These are phyloP conservation scores for Aquilaria sinensis DNA, from an alignment of 345 rosid species.

Conservation along the genomic window DNA sequence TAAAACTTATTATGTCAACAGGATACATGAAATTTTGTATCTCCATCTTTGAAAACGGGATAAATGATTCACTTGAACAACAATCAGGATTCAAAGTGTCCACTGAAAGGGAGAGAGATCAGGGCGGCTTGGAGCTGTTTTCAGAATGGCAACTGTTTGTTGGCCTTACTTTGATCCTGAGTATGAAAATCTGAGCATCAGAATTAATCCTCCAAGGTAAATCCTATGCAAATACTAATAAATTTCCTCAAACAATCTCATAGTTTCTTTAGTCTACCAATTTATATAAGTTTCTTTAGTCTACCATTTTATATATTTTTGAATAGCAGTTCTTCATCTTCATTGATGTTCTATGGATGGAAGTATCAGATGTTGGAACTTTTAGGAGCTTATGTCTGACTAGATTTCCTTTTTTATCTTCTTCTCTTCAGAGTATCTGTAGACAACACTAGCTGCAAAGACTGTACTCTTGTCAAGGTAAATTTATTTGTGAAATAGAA, in stretches of 20 bases:
- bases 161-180: slow-evolving; percentile 98
- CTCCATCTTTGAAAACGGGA: too few relatives aligned
- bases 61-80: too few relatives aligned
- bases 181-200: slow-evolving; percentile 77
- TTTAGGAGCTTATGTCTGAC: slow-evolving; percentile 3
- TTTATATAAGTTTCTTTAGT: not conserved
- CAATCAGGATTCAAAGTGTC: not conserved
- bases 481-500: slow-evolving; percentile 3
- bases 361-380: too few relatives aligned
- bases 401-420: not conserved
- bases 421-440: slow-evolving; percentile 66
- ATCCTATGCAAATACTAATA: not conserved
- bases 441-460: slow-evolving; percentile 65
- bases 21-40: too few relatives aligned
- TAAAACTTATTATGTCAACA: too few relatives aligned
- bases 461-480: slow-evolving; percentile 81
- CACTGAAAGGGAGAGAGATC: slow-evolving; percentile 11
- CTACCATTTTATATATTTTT: too few relatives aligned
- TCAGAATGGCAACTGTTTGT: slow-evolving; percentile 62
- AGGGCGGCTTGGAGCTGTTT: slow-evolving; percentile 5
- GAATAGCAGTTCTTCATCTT: too few relatives aligned
- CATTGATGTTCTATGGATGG: too few relatives aligned
- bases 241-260: not conserved
- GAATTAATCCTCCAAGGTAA: slow-evolving; percentile 94
- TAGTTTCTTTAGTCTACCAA: not conserved